Base-by-base conservation (phyloP, 257 asterid species). In the Eucommia ulmoides region DNA sequence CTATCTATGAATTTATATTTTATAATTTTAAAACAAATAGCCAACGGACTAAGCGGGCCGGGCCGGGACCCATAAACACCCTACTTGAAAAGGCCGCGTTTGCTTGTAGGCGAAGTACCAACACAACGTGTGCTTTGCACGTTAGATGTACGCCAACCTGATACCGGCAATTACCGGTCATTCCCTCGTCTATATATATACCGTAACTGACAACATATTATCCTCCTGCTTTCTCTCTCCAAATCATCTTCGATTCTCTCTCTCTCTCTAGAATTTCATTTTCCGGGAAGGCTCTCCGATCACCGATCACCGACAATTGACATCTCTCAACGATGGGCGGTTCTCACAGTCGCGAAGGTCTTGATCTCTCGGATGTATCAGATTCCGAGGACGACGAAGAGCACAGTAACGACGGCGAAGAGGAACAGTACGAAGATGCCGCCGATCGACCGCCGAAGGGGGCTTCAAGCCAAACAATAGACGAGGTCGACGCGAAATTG, bases 271-370 rank as follows among this genome's bases (percentile, higher is more conserved):
- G 44, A 35, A 35, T 35, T 35, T 35, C 44, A 35, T 15, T 35
- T 35, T 35, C 44, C 16, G 14, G 11, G 9, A 15, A 35, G n/a
- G 3, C 1, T 2, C 11, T 10, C 44, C 0, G 14, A 10, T 26
- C 38, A 6, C 38, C 6, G 12, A 4, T 26, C 38, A 26, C 44
- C n/a, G n/a, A n/a, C n/a, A n/a, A n/a, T 35, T 18, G 11, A 3
- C 16, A 2, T 2, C 2, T 6, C 6, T 24, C 50, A 29, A 50
- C 33, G 22, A 91, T 92, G 99, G 97, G 99, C 42, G 93, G 60
- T 60, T 83, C 99, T 9, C 94, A 92, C 10, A 92, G 99, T 59
- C 93, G 97, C 35, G 97, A 92, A 67, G 99, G 95, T 1, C 79
- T 83, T 6, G 95, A 92, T 1, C 95, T 92, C 24, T 83, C 95